These are phyloP conservation scores for Neofusicoccum cordaticola DNA, from an alignment of 2,329 filamentous ascomycete species.

Conservation along the genomic window DNA sequence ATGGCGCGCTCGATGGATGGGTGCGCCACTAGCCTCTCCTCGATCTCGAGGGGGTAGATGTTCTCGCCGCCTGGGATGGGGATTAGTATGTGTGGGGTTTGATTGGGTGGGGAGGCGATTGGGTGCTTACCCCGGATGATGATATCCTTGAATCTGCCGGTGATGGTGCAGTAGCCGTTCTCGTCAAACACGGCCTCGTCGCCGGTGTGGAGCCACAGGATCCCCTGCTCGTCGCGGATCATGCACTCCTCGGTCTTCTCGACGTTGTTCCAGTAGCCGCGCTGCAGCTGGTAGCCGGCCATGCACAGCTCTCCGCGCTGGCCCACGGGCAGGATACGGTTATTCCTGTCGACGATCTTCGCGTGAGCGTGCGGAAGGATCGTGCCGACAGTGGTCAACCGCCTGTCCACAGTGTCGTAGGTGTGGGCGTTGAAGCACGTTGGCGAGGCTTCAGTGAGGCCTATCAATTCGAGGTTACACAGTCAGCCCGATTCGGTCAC, in stretches of 20 bases:
- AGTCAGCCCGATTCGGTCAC: not conserved
- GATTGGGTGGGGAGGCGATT: slow-evolving; percentile 25
- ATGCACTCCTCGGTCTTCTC: slow-evolving; percentile 73
- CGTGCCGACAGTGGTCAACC: slow-evolving; percentile 71
- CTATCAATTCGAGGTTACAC: slow-evolving; percentile 25
- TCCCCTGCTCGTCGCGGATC: slow-evolving; percentile 61
- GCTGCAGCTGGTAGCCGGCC: slow-evolving; percentile 72
- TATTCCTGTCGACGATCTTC: slow-evolving; percentile 71
- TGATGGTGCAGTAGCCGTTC: slow-evolving; percentile 64
- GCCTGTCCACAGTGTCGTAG: slow-evolving; percentile 64
- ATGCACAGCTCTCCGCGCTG: slow-evolving; percentile 72
- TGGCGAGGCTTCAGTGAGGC: slow-evolving; percentile 74
- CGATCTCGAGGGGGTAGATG: slow-evolving; percentile 68
- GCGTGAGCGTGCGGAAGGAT: slow-evolving; percentile 70
- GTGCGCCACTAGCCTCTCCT: slow-evolving; percentile 68
- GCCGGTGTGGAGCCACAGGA: slow-evolving; percentile 39
- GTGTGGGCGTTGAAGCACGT: slow-evolving; percentile 80
- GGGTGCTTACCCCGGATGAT: slow-evolving; percentile 61
- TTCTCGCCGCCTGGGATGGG: slow-evolving; percentile 33
- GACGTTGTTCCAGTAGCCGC: slow-evolving; percentile 63
- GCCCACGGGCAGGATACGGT: slow-evolving; percentile 65
- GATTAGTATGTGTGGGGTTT: not conserved
- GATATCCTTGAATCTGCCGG: slow-evolving; percentile 75
- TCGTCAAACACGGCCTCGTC: slow-evolving; percentile 40
- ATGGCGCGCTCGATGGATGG: slow-evolving; percentile 61